A percentile compares a stretch with the other conserved stretches of the same genome.
Conservation (phyloP, 164 flowering plant species). For the Chimonanthus praecox region DNA sequence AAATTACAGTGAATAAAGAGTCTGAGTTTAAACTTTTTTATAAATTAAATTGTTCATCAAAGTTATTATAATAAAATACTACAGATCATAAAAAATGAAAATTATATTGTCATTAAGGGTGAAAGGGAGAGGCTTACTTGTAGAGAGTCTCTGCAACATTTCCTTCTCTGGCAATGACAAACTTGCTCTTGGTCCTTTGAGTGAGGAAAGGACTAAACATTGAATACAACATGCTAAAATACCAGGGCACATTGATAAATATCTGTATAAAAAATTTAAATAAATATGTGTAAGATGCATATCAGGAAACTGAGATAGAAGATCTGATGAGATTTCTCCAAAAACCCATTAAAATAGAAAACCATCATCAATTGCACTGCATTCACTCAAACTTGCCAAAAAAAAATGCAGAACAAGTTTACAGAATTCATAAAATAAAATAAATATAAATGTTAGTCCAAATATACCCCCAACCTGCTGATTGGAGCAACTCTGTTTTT, state of each 20-base stretch:
- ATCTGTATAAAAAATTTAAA: conserved; percentile 32
- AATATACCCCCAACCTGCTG: too few species aligned
- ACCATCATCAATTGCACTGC: too few species aligned
- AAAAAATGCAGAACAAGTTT: neutral
- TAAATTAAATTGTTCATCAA: too few species aligned
- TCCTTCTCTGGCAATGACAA: conserved; percentile 78
- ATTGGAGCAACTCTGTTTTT: too few species aligned
- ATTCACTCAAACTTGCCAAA: too few species aligned
- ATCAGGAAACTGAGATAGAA: neutral
- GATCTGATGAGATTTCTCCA: neutral
- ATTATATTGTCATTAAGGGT: neutral
- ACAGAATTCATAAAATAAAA: neutral
- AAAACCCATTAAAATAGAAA: neutral
- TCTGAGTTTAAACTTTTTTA: too few species aligned
- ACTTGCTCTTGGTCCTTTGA: conserved; percentile 96
- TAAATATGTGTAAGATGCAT: neutral
- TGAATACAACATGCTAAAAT: conserved; percentile 75
- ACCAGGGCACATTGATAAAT: conserved; percentile 93
- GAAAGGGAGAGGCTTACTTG: conserved; percentile 42
- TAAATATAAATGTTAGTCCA: too few species aligned
- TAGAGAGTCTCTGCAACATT: conserved; percentile 85
- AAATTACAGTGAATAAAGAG: too few species aligned
- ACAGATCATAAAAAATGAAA: neutral
- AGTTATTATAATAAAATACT: too few species aligned
- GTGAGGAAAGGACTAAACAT: conserved; percentile 94